Base-by-base conservation (phyloP, 495 filamentous ascomycete genomes). In the Immersiella caudata region DNA sequence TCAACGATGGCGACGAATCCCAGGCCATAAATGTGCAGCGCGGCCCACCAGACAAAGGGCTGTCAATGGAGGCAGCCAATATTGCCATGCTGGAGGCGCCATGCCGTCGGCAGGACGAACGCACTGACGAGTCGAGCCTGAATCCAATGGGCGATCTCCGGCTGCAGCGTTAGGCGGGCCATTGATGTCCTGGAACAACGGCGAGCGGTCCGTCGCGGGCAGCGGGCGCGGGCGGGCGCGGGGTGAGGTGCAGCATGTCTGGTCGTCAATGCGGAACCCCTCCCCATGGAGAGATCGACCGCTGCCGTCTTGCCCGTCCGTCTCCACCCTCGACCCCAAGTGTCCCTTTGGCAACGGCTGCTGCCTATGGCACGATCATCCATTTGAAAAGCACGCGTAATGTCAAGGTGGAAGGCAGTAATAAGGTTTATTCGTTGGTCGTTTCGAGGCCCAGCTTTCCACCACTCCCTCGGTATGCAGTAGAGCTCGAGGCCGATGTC, bases 21-120 rank as follows among this genome's bases (percentile, higher is more conserved):
- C 24, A 60, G 46, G 14, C 8, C 21, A 67, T 64, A 22, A 60
- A 40, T 36, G n/a, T 59, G 35, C 55, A 26, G 59, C 51, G 59
- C 51, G 59, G 60, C 33, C 68, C 58, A 64, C 51, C 40, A 61
- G 18, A 55, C 54, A 51, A 60, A 60, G 36, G 20, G 25, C n/a
- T 36, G 29, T 27, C 18, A 52, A 58, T 27, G 24, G 25, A 66
- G 61, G 55, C 35, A 46, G 36, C 5, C 27, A 54, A 20, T 33
- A 35, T 29, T 21, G 36, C 33, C 33, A 62, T 20, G 12, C 56
- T 59, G 56, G 24, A 64, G n/a, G 40, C 16, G 51, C 60, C 60
- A 65, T 51, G 61, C 52, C 40, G 25, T 12, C 60, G 40, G 40
- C 40, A 46, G 40, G 40, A 46, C 6, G 62, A 52, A 33, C 18